phyloP scores from a whole-genome alignment of 257 asterid species.

The Scutellaria barbata region DNA sequence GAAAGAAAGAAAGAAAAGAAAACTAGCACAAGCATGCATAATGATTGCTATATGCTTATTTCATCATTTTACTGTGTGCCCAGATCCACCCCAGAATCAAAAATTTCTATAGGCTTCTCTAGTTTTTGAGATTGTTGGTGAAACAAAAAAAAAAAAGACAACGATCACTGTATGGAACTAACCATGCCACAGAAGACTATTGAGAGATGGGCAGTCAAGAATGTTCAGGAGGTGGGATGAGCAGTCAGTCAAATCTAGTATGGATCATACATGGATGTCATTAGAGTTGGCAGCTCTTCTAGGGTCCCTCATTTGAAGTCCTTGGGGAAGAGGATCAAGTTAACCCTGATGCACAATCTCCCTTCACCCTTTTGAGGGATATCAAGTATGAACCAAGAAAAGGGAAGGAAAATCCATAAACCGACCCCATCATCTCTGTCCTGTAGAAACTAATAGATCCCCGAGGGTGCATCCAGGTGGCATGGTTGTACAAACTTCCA shows the following conservation, averaged over 20 bases:
- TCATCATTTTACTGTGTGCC: conserved; percentile 7
- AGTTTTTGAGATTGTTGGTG: conserved; percentile 14
- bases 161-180: neutral
- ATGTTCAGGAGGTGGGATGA: neutral
- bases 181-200: conserved; percentile 11
- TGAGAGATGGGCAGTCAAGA: neutral
- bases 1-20: neutral
- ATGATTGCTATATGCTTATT: neutral
- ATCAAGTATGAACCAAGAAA: neutral
- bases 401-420: neutral
- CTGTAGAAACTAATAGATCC: neutral
- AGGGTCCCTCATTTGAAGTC: neutral
- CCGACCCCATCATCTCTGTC: neutral
- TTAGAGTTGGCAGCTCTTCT: neutral
- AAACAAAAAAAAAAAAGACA: neutral
- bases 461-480: neutral
- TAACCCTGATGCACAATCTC: neutral
- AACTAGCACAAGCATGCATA: neutral
- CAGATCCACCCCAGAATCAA: neutral
- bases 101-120: conserved; percentile 4
- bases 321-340: conserved; percentile 9
- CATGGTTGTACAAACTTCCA: neutral
- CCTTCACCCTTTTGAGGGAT: neutral
- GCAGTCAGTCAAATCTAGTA: neutral
- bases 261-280: neutral